Evolutionary conservation across 2,329 filamentous ascomycete genomes (phyloP).

Genomic region (Amauroascus niger): DNA sequence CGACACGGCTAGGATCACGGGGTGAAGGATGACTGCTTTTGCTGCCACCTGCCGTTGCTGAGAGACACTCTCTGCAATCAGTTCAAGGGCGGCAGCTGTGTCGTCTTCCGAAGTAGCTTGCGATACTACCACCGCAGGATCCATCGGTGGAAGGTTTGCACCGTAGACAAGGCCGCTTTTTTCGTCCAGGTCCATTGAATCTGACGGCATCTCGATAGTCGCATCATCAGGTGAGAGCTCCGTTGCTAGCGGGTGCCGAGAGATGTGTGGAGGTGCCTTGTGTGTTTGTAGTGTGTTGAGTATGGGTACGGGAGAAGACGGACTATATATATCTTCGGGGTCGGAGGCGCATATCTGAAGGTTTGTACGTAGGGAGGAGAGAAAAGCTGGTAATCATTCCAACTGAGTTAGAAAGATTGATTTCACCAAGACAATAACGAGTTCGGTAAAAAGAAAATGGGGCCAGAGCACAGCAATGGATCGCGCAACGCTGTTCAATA

Average conservation of each 20-base stretch:
- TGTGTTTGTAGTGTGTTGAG: slow-evolving; percentile 51
- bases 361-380: slow-evolving; percentile 72
- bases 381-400: slow-evolving; percentile 53
- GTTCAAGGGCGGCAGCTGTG: slow-evolving; percentile 56
- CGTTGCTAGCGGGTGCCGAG: slow-evolving; percentile 21
- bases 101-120: slow-evolving; percentile 44
- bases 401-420: neutral
- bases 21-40: slow-evolving; percentile 53
- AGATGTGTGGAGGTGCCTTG: slow-evolving; percentile 35
- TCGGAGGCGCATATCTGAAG: slow-evolving; percentile 52
- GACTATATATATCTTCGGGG: slow-evolving; percentile 18
- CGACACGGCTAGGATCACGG: slow-evolving; percentile 38
- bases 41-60: slow-evolving; percentile 67
- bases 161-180: neutral
- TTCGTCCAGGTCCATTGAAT: neutral
- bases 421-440: neutral
- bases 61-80: slow-evolving; percentile 71
- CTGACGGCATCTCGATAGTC: slow-evolving; percentile 16
- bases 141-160: neutral
- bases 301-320: slow-evolving; percentile 51
- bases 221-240: slow-evolving; percentile 4
- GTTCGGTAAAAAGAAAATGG: too few relatives aligned
- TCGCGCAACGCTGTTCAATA: too few relatives aligned
- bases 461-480: too few relatives aligned
- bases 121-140: slow-evolving; percentile 29